Base-by-base conservation (phyloP, 805 yeast genomes). In the Kodamaea kakaduensis region DNA sequence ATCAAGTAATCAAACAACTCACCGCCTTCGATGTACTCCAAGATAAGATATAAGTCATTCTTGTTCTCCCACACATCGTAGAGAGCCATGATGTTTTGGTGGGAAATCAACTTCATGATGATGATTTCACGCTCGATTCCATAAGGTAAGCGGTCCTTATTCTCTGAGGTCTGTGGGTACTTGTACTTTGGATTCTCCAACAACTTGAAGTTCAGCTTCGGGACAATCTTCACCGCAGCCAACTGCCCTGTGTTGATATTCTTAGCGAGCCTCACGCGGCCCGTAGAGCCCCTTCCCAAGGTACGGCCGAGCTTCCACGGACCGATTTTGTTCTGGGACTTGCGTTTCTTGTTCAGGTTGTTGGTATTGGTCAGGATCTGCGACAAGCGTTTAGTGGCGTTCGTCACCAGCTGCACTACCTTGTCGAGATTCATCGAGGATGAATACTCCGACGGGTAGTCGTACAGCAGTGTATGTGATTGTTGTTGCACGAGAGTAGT, bases 221-320 rank as follows among this genome's bases (percentile, higher is more conserved):
- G 95, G 9, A 93, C 95, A 44, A 93, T 88, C 59, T 93, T 93
- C 34, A 93, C 95, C 1, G 98, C 98, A 3, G 98, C 97, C 39
- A 87, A 74, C 59, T 87, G 82, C 32, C 93, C 93, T 1, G 93
- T 82, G 36, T 75, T 73, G 27, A 79, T 73, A 56, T 93, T 94
- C 47, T 87, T 82, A 10, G 98, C 97, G 37, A 93, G 70, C 41
- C 96, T 69, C 12, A 93, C 98, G 43, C 97, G 75, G 16, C 98
- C 97, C 1, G 96, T 86, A 9, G 95, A 84, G n/a, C 98, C 98
- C 40, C 94, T 73, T 16, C 98, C 98, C 34, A 93, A 67, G 2
- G 98, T 93, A 46, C 90, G 75, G 18, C 97, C 97, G 23, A 93
- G 67, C 54, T 87, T 84, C 98, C 98, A 93, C 2, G 98, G 97